Percentiles rank a stretch among this genome's conserved stretches.
Conservation (phyloP, 1,284 basidiomycete genomes). For the Irpex sp. region DNA sequence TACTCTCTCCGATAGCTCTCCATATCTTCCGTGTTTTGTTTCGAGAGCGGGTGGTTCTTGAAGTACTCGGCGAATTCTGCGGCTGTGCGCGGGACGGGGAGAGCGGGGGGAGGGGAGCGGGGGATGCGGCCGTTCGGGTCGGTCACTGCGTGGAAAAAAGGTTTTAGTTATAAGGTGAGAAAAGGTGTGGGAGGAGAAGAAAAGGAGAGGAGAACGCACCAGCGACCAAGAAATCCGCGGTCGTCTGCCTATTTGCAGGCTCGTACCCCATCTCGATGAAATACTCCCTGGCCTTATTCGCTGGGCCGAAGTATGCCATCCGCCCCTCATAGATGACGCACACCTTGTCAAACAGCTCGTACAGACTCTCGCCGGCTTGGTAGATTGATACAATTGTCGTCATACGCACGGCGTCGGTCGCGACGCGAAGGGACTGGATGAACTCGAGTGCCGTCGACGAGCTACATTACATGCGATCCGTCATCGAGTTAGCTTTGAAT, state of each 20-base stretch:
- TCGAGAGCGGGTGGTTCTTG: slow-evolving; percentile 32
- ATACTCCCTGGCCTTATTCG: slow-evolving; percentile 47
- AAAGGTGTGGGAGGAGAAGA: too few relatives aligned
- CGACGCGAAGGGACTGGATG: slow-evolving; percentile 47
- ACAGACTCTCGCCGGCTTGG: slow-evolving; percentile 49
- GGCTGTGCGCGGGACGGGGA: slow-evolving; percentile 41
- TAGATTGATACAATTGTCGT: slow-evolving; percentile 57
- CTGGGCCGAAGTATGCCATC: slow-evolving; percentile 58
- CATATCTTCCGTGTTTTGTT: slow-evolving; percentile 41
- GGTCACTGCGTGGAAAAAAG: too few relatives aligned
- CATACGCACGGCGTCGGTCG: slow-evolving; percentile 45
- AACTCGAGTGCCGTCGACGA: slow-evolving; percentile 58
- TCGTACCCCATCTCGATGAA: slow-evolving; percentile 61
- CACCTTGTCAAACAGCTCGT: slow-evolving; percentile 56
- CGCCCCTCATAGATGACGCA: slow-evolving; percentile 57
- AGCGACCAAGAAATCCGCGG: slow-evolving; percentile 53
- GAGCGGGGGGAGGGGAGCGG: slow-evolving; percentile 34
- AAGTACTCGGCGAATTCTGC: slow-evolving; percentile 46
- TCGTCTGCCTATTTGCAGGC: slow-evolving; percentile 48
- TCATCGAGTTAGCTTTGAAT: not conserved
- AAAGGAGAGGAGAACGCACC: too few relatives aligned
- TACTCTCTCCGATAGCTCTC: slow-evolving; percentile 34
- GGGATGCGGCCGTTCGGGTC: slow-evolving; percentile 41
- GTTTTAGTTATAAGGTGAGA: too few relatives aligned
- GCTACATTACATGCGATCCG: slow-evolving; percentile 23